Conservation (phyloP, 1,284 basidiomycete genomes). For the Boletellus deceptivus region DNA sequence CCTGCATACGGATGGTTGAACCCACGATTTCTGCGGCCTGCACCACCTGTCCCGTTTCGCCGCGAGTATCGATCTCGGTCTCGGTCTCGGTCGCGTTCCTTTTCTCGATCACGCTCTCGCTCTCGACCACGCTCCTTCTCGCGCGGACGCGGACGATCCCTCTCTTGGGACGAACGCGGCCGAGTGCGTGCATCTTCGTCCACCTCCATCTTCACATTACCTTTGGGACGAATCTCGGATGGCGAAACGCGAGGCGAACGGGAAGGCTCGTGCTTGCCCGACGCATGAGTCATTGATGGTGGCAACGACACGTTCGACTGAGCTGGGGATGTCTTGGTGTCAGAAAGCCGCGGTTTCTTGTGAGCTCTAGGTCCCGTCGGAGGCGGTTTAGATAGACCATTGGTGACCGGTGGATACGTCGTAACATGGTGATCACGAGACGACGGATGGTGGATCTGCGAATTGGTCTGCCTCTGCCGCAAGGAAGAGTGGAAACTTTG, state of each 20-base stretch:
- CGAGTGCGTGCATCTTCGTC: slow-evolving; percentile 49
- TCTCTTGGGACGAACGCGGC: slow-evolving; percentile 38
- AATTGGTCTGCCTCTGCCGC: slow-evolving; percentile 39
- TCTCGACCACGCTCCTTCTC: slow-evolving; percentile 36
- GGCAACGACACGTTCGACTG: slow-evolving; percentile 34
- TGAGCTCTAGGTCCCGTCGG: slow-evolving; percentile 76
- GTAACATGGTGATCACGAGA: slow-evolving; percentile 32
- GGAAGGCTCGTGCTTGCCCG: slow-evolving; percentile 26
- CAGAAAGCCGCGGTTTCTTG: slow-evolving; percentile 71
- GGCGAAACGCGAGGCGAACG: slow-evolving; percentile 41
- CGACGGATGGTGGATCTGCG: slow-evolving; percentile 40
- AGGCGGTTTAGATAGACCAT: slow-evolving; percentile 48
- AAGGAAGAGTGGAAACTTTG: slow-evolving; percentile 50
- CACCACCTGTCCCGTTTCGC: slow-evolving; percentile 34
- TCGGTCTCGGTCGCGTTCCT: slow-evolving; percentile 28
- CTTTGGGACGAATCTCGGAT: slow-evolving; percentile 36
- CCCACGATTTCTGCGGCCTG: slow-evolving; percentile 30
- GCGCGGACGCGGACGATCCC: slow-evolving; percentile 39
- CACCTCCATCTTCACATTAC: slow-evolving; percentile 53
- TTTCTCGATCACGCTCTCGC: slow-evolving; percentile 34
- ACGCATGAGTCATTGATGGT: slow-evolving; percentile 27
- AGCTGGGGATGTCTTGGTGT: slow-evolving; percentile 46
- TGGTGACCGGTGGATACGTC: slow-evolving; percentile 23
- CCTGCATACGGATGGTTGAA: slow-evolving; percentile 33
- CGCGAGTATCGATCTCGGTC: slow-evolving; percentile 37